phyloP scores from a whole-genome alignment of 106 monocot genomes.

The Vanilla planifolia region DNA sequence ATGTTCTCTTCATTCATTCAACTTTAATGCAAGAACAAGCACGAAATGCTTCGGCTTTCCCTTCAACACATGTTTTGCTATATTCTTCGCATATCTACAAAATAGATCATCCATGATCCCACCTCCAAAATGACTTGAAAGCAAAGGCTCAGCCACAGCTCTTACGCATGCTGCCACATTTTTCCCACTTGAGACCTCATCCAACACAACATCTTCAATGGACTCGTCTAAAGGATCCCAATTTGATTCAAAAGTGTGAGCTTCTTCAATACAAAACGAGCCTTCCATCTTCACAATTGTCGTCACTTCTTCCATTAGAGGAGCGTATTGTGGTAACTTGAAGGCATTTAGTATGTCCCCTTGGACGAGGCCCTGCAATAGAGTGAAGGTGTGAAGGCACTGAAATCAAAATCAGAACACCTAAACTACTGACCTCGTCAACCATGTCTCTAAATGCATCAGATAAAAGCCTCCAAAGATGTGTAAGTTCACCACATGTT shows the following conservation, averaged over 20 bases:
- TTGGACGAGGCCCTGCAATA: neutral
- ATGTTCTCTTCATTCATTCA: no score
- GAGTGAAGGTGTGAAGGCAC: no score
- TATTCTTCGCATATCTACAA: slow-evolving; percentile 17
- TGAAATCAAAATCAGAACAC: no score
- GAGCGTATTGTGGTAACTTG: neutral
- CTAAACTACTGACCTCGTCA: no score
- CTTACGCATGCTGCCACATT: slow-evolving; percentile 5
- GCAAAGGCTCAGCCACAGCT: slow-evolving; percentile 10
- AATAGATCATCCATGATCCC: slow-evolving; percentile 24
- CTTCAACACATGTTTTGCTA: slow-evolving; percentile 13
- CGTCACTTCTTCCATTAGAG: neutral
- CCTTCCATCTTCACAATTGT: neutral
- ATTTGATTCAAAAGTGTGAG: slow-evolving; percentile 14
- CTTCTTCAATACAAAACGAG: neutral
- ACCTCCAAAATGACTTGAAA: slow-evolving; percentile 7
- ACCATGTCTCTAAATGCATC: slow-evolving; percentile 7
- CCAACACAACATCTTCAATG: slow-evolving; percentile 11
- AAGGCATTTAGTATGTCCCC: neutral
- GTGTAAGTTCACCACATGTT: neutral
- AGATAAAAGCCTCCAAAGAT: neutral
- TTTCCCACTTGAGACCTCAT: slow-evolving; percentile 1
- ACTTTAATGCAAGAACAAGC: neutral
- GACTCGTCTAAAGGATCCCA: slow-evolving; percentile 15
- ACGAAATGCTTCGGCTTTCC: slow-evolving; percentile 2